phyloP scores from a whole-genome alignment of 148 eudicot species.

The Beta vulgaris region DNA sequence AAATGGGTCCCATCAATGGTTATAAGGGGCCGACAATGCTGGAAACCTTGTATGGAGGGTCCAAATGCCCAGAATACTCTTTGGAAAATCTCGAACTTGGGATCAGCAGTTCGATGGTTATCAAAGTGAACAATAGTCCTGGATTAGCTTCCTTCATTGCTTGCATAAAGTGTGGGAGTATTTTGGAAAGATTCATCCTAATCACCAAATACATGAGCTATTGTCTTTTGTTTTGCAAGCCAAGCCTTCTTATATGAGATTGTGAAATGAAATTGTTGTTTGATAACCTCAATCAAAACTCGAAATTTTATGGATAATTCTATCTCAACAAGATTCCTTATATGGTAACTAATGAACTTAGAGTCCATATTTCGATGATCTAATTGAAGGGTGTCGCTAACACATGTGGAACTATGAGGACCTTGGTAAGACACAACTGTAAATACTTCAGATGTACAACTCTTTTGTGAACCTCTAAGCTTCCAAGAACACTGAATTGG shows the following conservation, averaged over 20 bases:
- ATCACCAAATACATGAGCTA: constrained; percentile 6
- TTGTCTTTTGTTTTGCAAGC: not conserved
- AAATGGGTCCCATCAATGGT: constrained; percentile 6
- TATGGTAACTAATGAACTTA: no score
- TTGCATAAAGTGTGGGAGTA: constrained; percentile 1
- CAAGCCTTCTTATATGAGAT: constrained; percentile 16
- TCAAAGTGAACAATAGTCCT: not conserved
- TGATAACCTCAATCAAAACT: not conserved
- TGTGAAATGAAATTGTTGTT: not conserved
- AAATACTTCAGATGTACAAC: not conserved
- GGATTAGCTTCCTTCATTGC: constrained; percentile 3
- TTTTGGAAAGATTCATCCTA: constrained; percentile 10
- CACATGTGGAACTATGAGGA: no score
- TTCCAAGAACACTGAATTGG: no score
- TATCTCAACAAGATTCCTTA: no score
- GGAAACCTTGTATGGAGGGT: not conserved
- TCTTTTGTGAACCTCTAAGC: not conserved
- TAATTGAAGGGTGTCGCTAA: no score
- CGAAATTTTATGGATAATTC: not conserved
- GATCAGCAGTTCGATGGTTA: not conserved
- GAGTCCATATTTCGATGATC: no score
- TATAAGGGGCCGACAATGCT: constrained; percentile 17
- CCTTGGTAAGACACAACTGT: not conserved
- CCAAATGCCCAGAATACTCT: no score
- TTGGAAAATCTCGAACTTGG: not conserved